Evolutionary conservation across 805 yeast species (phyloP), one percentile per base, ranked within the genome.

Genomic region (Monosporozyma solicola): DNA sequence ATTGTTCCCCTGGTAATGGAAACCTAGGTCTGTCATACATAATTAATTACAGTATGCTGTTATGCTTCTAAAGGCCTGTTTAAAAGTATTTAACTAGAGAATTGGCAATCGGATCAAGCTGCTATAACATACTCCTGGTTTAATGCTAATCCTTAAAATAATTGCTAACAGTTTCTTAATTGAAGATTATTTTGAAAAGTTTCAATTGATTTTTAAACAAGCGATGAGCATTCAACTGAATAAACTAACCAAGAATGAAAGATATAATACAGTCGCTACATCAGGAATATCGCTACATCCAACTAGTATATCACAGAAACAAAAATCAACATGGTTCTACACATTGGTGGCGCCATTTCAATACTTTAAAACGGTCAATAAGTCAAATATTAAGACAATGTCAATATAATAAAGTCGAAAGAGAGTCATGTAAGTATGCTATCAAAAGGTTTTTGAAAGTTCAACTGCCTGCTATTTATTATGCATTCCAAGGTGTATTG

Each of bases 261-360:
- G 10, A n/a, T 3, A 4, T 35, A 24, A 16, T 45, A 16, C 29
- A 32, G 8, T 31, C 24, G 2, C 11, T 50, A 37, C 32, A n/a
- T 41, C 72, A 66, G 48, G 96, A 90, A 67, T 79, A 69, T 51
- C 75, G 78, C 25, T 60, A 87, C 3, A 65, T 88, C 3, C 85
- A 80, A 57, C 67, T 88, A 41, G 57, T 87, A 3, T 81, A 84
- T 62, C 87, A 84, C 60, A 73, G 95, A 56, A 85, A 83, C 67
- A 74, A 76, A 51, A 87, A 87, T 65, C 97, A 90, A 65, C 96
- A 88, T 62, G 72, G 83, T 3, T 77, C 75, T 7, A 77, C 87
- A 32, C 61, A 63, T 8, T 90, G 97, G 96, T 90, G 96, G 92
- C 77, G 72, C 55, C 75, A 79, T 54, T 70, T 90, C 43, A 76